A percentile compares a stretch with the other conserved stretches of the same genome.
Conservation (phyloP, 2,329 filamentous ascomycete species). For the Aspergillus chevalieri region DNA sequence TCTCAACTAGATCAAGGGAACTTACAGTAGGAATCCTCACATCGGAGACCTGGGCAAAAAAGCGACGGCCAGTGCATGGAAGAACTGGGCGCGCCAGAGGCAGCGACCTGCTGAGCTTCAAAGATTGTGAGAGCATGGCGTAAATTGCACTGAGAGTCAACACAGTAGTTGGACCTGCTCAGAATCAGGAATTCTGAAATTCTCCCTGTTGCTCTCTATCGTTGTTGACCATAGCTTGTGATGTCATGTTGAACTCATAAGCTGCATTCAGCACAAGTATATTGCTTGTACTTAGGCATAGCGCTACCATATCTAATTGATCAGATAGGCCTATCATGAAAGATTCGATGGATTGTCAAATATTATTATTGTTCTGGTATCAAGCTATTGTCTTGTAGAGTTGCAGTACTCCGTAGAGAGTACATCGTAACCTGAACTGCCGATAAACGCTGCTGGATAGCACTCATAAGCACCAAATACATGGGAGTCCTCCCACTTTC, state of each 20-base stretch:
- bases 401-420: too few species aligned
- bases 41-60: slow-evolving; percentile 11
- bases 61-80: slow-evolving; percentile 5
- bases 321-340: too few species aligned
- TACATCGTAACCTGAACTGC: too few species aligned
- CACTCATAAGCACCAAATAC: too few species aligned
- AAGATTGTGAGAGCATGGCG: slow-evolving; percentile 9
- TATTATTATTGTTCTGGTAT: too few species aligned
- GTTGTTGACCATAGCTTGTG: not conserved
- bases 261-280: too few species aligned
- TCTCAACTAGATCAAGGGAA: not conserved
- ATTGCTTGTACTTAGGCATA: too few species aligned
- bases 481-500: too few species aligned
- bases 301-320: too few species aligned
- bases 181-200: not conserved
- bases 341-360: too few species aligned
- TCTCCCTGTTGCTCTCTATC: not conserved
- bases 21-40: slow-evolving; percentile 11
- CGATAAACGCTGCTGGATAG: too few species aligned
- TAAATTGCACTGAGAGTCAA: not conserved
- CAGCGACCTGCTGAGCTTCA: slow-evolving; percentile 1
- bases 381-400: too few species aligned
- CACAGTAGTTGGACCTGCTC: not conserved
- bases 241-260: slow-evolving; percentile 6
- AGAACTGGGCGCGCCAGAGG: slow-evolving; percentile 1